Percentiles rank a stretch among this genome's conserved stretches.
These are phyloP conservation scores for Cadophora sp. DNA, from an alignment of 2,329 filamentous ascomycete genomes.

Conservation along the genomic window DNA sequence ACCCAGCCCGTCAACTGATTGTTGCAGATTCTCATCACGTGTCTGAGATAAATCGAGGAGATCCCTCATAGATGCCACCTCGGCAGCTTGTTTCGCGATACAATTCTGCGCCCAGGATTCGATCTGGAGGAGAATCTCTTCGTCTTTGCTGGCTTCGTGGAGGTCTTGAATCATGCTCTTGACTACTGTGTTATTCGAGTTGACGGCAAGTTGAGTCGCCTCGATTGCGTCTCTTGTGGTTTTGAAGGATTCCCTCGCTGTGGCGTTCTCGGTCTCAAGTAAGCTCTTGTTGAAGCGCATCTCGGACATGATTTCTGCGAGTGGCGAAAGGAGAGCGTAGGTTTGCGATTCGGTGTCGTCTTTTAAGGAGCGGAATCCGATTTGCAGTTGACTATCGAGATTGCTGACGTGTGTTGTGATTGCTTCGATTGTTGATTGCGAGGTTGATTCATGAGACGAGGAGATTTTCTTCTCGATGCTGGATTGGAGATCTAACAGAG, in stretches of 20 bases:
- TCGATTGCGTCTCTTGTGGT: neutral
- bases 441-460: neutral
- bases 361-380: slow-evolving; percentile 1
- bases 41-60: slow-evolving; percentile 1
- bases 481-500: neutral
- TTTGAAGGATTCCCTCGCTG: neutral
- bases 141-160: slow-evolving; percentile 20
- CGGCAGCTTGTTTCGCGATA: slow-evolving; percentile 17
- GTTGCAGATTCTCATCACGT: slow-evolving; percentile 8
- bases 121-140: slow-evolving; percentile 25
- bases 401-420: neutral
- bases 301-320: slow-evolving; percentile 13
- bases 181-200: neutral
- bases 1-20: neutral
- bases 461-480: slow-evolving; percentile 21
- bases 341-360: neutral
- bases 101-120: slow-evolving; percentile 17
- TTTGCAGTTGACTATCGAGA: slow-evolving; percentile 5
- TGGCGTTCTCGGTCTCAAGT: slow-evolving; percentile 5
- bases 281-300: slow-evolving; percentile 1
- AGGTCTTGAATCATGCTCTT: slow-evolving; percentile 15
- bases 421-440: slow-evolving; percentile 11
- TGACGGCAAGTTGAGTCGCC: neutral
- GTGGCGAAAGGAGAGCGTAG: neutral
- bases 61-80: slow-evolving; percentile 5